Conservation (phyloP, 495 filamentous ascomycete species). For the Acidiella bohemica region DNA sequence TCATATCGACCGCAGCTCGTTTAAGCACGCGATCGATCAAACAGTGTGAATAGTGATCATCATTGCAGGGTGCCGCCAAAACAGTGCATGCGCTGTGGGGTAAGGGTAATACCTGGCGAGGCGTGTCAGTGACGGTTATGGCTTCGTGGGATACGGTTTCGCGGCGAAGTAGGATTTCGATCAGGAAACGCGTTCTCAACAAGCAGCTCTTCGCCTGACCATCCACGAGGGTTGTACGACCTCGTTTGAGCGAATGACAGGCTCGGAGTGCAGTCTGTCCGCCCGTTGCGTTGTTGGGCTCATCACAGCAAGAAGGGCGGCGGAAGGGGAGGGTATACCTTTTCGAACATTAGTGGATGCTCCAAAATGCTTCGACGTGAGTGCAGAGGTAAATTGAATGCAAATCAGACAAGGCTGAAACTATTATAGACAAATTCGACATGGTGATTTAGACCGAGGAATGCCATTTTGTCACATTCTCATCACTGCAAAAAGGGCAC, state of each 20-base stretch:
- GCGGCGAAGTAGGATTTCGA: no score
- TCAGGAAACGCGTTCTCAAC: constrained; percentile 98
- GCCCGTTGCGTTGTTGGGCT: constrained; percentile 92
- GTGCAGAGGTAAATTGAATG: background rate
- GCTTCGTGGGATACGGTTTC: no score
- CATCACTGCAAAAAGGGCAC: constrained; percentile 49
- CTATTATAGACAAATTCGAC: constrained; percentile 70
- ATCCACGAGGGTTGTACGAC: constrained; percentile 83
- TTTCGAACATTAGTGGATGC: no score
- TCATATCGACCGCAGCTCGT: constrained; percentile 58
- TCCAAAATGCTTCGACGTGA: no score
- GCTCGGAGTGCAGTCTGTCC: constrained; percentile 73
- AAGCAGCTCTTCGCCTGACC: constrained; percentile 58
- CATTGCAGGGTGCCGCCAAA: constrained; percentile 32
- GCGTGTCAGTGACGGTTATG: no score
- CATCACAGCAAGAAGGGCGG: constrained; percentile 52
- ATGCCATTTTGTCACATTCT: constrained; percentile 78
- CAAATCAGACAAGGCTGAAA: constrained; percentile 98
- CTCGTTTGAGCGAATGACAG: constrained; percentile 50
- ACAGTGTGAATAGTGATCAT: constrained; percentile 98
- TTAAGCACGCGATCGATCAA: constrained; percentile 53
- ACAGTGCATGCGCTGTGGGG: background rate
- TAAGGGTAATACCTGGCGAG: no score
- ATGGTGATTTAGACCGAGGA: constrained; percentile 89
- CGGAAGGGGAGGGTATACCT: background rate